Percentiles rank a stretch among this genome's conserved stretches.
Conservation (phyloP, 2,329 filamentous ascomycete species). For the Fonsecaea monophora region DNA sequence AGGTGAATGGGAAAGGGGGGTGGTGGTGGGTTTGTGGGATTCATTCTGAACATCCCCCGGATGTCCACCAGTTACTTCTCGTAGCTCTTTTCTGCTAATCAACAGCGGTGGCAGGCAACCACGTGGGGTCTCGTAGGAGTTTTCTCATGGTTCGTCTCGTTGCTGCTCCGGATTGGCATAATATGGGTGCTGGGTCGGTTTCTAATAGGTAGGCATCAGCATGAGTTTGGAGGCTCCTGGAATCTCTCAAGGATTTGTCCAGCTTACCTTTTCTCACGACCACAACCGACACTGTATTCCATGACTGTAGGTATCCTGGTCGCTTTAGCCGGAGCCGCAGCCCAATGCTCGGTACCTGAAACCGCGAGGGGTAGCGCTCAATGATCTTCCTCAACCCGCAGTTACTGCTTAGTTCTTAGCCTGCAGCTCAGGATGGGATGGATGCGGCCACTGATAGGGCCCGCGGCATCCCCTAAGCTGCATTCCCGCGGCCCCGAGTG, state of each 20-base stretch:
- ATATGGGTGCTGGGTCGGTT: neutral
- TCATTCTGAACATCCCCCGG: neutral
- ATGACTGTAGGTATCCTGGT: neutral
- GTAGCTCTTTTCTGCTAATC: neutral
- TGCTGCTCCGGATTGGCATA: neutral
- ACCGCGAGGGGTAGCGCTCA: conserved; percentile 1
- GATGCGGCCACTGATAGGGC: conserved; percentile 2
- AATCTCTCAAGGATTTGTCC: neutral
- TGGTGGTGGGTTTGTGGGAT: neutral
- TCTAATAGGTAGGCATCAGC: neutral
- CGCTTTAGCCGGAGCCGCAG: conserved; percentile 3
- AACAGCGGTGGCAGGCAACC: neutral
- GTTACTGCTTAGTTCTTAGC: neutral
- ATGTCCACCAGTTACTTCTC: neutral
- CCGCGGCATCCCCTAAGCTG: neutral
- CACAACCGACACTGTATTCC: neutral
- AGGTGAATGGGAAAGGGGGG: neutral
- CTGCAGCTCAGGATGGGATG: neutral
- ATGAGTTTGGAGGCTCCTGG: neutral
- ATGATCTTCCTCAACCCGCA: conserved; percentile 5
- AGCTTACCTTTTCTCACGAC: neutral
- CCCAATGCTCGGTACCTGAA: conserved; percentile 2
- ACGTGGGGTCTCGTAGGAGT: conserved; percentile 6
- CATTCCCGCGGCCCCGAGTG: neutral
- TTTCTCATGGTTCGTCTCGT: neutral